These are phyloP conservation scores for Hymenoscyphus infarciens DNA, from an alignment of 2,329 filamentous ascomycete genomes.

Conservation along the genomic window DNA sequence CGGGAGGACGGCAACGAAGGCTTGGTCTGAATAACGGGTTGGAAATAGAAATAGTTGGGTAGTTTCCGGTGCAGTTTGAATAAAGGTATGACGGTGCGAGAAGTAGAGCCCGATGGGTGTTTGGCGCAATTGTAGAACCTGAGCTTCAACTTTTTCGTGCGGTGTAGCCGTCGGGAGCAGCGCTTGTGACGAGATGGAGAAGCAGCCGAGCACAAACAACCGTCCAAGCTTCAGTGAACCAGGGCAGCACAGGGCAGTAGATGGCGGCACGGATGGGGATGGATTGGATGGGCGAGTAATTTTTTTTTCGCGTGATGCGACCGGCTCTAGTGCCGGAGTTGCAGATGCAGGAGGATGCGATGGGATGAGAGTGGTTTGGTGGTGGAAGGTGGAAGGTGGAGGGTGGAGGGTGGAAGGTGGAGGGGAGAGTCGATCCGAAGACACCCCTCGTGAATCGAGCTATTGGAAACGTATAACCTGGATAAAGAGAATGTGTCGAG, in stretches of 20 bases:
- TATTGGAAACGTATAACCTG: background rate
- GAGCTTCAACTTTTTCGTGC: slow-evolving; percentile 18
- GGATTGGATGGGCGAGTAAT: background rate
- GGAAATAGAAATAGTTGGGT: slow-evolving; percentile 11
- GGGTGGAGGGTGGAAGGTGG: too few relatives aligned
- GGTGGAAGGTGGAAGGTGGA: too few relatives aligned
- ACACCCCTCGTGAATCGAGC: slow-evolving; percentile 1
- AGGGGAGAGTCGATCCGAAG: background rate
- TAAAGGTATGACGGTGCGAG: slow-evolving; percentile 13
- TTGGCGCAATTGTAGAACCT: slow-evolving; percentile 17
- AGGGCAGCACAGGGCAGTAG: slow-evolving; percentile 3
- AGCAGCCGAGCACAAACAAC: slow-evolving; percentile 13
- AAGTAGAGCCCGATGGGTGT: slow-evolving; percentile 8
- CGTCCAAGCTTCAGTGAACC: slow-evolving; percentile 10
- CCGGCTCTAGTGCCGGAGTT: slow-evolving; percentile 3
- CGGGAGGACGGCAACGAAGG: slow-evolving; percentile 11
- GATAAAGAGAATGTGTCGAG: background rate
- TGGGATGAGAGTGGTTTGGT: too few relatives aligned
- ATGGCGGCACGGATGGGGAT: background rate
- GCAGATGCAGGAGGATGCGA: background rate
- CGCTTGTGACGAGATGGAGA: slow-evolving; percentile 26
- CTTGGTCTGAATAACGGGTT: slow-evolving; percentile 16
- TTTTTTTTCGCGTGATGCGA: slow-evolving; percentile 6
- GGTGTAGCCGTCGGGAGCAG: slow-evolving; percentile 27
- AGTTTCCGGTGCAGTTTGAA: slow-evolving; percentile 15